A percentile compares a stretch with the other conserved stretches of the same genome.
Conservation (phyloP, 2,329 filamentous ascomycete species). For the Diaporthe capsici region DNA sequence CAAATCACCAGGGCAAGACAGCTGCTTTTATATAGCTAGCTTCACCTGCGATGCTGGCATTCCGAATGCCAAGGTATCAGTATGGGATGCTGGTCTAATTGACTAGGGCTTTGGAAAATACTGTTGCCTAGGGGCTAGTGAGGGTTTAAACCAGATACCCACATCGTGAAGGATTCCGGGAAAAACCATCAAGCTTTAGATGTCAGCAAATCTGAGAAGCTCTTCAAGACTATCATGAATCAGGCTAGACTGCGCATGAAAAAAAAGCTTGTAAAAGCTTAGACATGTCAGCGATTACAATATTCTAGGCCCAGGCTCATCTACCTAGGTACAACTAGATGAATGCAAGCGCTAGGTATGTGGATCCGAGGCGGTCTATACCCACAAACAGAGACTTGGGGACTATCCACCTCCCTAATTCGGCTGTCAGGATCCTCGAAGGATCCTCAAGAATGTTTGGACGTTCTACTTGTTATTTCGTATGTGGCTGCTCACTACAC, state of each 20-base stretch:
- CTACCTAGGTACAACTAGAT: not conserved
- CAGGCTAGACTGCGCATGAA: not conserved
- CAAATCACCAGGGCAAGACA: not conserved
- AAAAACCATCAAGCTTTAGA: not conserved
- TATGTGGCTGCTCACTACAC: not conserved
- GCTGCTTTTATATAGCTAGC: not conserved
- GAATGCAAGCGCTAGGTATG: not conserved
- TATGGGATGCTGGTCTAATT: not conserved
- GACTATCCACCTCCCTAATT: not conserved
- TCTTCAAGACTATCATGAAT: not conserved
- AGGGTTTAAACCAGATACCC: constrained; percentile 6
- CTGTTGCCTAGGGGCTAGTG: constrained; percentile 15
- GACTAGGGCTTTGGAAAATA: not conserved
- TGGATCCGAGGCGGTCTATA: not conserved
- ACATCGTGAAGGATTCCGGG: constrained; percentile 10
- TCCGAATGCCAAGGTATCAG: not conserved
- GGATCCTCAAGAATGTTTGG: not conserved
- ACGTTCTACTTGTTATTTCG: not conserved
- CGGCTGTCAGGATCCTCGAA: not conserved
- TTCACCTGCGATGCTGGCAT: not conserved
- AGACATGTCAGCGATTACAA: constrained; percentile 9
- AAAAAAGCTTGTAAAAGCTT: constrained; percentile 11
- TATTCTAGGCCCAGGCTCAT: not conserved
- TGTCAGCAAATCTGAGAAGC: constrained; percentile 1
- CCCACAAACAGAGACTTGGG: not conserved